Conservation (phyloP, 192 early-diverging fungal species). For the Coemansia sp. region DNA sequence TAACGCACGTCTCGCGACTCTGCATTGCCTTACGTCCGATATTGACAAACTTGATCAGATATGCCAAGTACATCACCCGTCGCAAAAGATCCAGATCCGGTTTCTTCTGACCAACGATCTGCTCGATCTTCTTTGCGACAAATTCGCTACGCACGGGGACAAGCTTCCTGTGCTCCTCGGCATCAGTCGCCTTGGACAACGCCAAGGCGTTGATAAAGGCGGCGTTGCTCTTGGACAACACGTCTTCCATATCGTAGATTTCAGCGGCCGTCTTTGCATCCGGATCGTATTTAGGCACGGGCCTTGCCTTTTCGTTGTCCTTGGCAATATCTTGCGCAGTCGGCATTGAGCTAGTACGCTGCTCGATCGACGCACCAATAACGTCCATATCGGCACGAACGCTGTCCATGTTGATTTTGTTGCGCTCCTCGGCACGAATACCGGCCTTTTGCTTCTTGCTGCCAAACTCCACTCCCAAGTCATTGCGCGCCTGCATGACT, state of each 20-base stretch:
- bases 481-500: constrained; percentile 68
- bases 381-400: constrained; percentile 65
- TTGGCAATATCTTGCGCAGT: constrained; percentile 59
- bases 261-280: constrained; percentile 66
- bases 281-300: constrained; percentile 77
- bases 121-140: constrained; percentile 42
- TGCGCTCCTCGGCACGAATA: constrained; percentile 82
- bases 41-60: constrained; percentile 72
- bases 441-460: constrained; percentile 85
- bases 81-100: constrained; percentile 49
- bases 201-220: constrained; percentile 65
- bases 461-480: constrained; percentile 91
- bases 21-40: constrained; percentile 54
- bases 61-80: constrained; percentile 73
- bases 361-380: constrained; percentile 73
- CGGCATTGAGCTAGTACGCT: constrained; percentile 65
- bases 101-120: constrained; percentile 27
- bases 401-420: constrained; percentile 76
- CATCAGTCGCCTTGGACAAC: constrained; percentile 56
- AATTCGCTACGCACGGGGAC: constrained; percentile 37
- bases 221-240: constrained; percentile 68
- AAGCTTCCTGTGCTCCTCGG: constrained; percentile 23
- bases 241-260: constrained; percentile 81
- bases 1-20: constrained; percentile 48
- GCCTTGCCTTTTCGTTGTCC: constrained; percentile 60